A percentile compares a stretch with the other conserved stretches of the same genome.
phyloP scores from a whole-genome alignment of 768 basidiomycete species.

The Boletus subcaerulescens region DNA sequence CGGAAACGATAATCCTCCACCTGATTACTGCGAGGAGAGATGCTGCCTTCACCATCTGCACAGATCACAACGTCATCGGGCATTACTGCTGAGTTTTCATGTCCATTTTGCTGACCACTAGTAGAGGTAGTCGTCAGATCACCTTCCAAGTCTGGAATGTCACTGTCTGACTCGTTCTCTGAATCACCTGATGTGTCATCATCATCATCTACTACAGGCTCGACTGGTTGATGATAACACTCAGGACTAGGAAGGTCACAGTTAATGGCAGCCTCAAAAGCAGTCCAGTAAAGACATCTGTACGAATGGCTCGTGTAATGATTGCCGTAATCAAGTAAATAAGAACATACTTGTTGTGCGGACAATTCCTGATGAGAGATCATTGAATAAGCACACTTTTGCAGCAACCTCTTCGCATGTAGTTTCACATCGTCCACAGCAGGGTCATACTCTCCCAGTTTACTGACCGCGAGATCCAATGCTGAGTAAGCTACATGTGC shows the following conservation, averaged over 20 bases:
- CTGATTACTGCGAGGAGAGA: background rate
- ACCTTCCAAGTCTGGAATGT: no score
- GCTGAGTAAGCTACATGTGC: background rate
- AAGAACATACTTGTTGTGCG: background rate
- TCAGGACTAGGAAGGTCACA: no score
- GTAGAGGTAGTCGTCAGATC: no score
- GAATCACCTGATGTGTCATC: no score
- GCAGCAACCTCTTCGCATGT: background rate
- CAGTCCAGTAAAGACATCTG: background rate
- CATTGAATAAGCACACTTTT: background rate
- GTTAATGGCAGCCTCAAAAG: background rate
- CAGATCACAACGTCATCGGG: no score
- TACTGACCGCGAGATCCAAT: background rate
- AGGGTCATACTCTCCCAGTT: background rate
- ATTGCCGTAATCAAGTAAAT: background rate
- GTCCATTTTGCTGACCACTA: no score
- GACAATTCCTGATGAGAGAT: background rate
- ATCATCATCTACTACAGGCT: no score
- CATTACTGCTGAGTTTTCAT: no score
- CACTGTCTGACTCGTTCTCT: no score
- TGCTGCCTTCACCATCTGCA: no score
- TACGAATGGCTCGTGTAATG: background rate
- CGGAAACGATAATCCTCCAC: background rate
- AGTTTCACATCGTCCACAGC: background rate
- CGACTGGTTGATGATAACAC: no score